Percentiles rank a stretch among this genome's conserved stretches.
Evolutionary conservation across 805 yeast species (phyloP).

Genomic region (Saccharomyces cerevisiae): DNA sequence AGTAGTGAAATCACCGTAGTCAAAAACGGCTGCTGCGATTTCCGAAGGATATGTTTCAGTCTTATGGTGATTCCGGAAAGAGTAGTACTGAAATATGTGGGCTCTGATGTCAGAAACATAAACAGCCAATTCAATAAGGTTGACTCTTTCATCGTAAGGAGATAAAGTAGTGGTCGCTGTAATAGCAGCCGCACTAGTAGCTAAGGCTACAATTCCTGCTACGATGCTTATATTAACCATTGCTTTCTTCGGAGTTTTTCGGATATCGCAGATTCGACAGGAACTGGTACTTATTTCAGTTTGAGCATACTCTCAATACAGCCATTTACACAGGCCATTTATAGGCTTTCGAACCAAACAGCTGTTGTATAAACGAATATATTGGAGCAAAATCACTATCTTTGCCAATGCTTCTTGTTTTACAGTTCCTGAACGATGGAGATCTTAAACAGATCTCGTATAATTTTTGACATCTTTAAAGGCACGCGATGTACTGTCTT

Average conservation of each 20-base stretch:
- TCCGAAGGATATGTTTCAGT: background rate
- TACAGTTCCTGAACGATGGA: background rate
- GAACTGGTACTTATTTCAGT: background rate
- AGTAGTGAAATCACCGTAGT: conserved; percentile 16
- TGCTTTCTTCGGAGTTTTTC: conserved; percentile 11
- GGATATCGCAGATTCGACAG: background rate
- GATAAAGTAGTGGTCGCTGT: conserved; percentile 7
- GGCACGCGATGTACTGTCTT: background rate
- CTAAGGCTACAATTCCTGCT: conserved; percentile 2
- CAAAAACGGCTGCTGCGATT: conserved; percentile 22
- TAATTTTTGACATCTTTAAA: background rate
- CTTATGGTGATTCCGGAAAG: background rate
- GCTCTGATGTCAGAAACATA: conserved; percentile 12
- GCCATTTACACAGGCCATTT: background rate
- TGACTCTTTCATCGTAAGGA: conserved; percentile 1
- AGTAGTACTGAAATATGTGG: conserved; percentile 8
- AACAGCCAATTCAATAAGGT: conserved; percentile 11
- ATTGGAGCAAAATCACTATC: background rate
- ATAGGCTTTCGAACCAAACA: background rate
- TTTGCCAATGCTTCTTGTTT: background rate
- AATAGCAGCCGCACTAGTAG: conserved; percentile 7
- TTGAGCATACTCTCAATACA: background rate
- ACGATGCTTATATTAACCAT: conserved; percentile 27
- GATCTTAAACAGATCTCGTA: background rate
- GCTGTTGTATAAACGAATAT: background rate